Evolutionary conservation across 805 yeast genomes (phyloP), one percentile per base, ranked within the genome.

Genomic region (Clavispora santaluciae): DNA sequence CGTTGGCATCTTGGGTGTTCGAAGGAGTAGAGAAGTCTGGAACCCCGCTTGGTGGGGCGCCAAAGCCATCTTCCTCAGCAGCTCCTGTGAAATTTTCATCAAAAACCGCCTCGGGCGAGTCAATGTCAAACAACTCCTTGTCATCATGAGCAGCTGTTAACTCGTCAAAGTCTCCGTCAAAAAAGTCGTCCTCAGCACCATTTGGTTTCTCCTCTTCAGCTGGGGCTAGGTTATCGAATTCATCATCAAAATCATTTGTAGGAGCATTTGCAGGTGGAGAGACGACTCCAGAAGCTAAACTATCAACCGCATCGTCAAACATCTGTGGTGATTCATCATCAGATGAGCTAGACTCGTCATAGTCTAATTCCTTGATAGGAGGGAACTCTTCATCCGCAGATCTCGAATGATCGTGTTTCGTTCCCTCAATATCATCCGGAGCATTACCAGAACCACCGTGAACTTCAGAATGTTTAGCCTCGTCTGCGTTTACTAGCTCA

Each of bases 351-450:
- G 76, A 72, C 45, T 78, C 83, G 34, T 71, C 76, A 31, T 70
- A 63, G 18, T 77, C 75, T 23, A 78, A 56, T 48, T 81, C 82
- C 47, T 68, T 61, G 33, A 81, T 76, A 22, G 86, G 83, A 9
- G 86, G 85, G 50, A 81, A 80, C 48, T 80, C 86, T 11, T 69
- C 72, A 36, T 62, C 68, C 41, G 22, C 13, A n/a, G 39, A n/a
- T 17, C 21, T 24, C 7, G 20, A n/a, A 31, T 23, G 15, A 31
- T 22, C 3, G 4, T 31, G 23, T 1, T 9, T n/a, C 5, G 34
- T 8, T 2, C 13, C 29, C 34, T 11, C 7, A 5, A 17, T 37
- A 30, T 37, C 36, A 20, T 46, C 45, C 24, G 42, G 49, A 10
- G 45, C 38, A 22, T 45, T 46, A 4, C 33, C 20, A 1, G 38